Evolutionary conservation across 169 alveolate genomes (phyloP), one percentile per base, ranked within the genome.

Genomic region (Cryptosporidium ryanae): DNA sequence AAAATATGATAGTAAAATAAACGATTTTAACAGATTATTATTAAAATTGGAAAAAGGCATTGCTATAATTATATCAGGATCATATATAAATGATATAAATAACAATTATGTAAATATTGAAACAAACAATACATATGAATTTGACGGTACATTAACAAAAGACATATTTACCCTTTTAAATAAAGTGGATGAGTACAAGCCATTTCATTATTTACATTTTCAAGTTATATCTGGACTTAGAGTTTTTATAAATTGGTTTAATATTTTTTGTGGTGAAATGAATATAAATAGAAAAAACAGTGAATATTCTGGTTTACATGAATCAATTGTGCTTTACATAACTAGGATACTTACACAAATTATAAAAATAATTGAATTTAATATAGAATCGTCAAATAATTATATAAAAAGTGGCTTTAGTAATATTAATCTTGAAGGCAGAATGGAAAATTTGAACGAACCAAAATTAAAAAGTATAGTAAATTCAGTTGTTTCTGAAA

Each of bases 171-270:
- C 84, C 4, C 10, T 70, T 5, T 66, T 15, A 70, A 70, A 70
- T 34, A 70, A 50, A 2, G 50, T 43, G 12, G 32, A 52, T 23
- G 23, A 23, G 10, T 70, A 70, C 25, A 21, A 31, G 0, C 84
- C 84, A 13, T 55, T 54, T 32, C 84, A 70, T 34, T 70, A 29
- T 23, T 44, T 70, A n/a, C 84, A 70, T 54, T 52, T 70, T 7
- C 84, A 70, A 1, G 46, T 70, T 23, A 38, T 70, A 17, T 70
- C 84, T 31, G 84, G 84, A 25, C 13, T 70, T 23, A 27, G 59
- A 10, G 34, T 32, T 29, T 70, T 50, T 12, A 1, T 70, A 17
- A 70, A 10, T 32, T 23, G 27, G 44, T 25, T 25, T 18, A 66
- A 18, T 31, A 32, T n/a, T 21, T 4, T 54, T 2, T 31, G 46